Percentiles rank a stretch among this genome's conserved stretches.
These are phyloP conservation scores for Chloranthus sessilifolius DNA, from an alignment of 164 flowering plant species.

Conservation along the genomic window DNA sequence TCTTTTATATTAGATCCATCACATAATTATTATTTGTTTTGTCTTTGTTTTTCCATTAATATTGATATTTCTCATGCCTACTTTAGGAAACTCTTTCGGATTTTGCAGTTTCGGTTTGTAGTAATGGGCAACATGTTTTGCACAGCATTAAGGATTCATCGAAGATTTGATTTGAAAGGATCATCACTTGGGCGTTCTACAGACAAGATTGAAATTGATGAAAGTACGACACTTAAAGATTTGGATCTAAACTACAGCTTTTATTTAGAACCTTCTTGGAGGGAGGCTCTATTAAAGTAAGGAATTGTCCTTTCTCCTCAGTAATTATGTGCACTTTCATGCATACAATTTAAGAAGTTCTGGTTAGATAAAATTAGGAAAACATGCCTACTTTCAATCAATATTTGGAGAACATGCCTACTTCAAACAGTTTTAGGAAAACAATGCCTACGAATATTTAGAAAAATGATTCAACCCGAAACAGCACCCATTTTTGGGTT, in stretches of 20 bases:
- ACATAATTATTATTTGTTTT: not conserved
- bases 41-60: not conserved
- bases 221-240: constrained; percentile 92
- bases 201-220: constrained; percentile 94
- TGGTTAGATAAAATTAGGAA: no score
- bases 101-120: constrained; percentile 91
- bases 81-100: not conserved
- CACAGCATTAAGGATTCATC: constrained; percentile 89
- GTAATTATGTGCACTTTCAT: no score
- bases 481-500: no score
- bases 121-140: constrained; percentile 99
- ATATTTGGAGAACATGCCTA: no score
- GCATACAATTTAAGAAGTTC: no score
- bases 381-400: no score
- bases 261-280: constrained; percentile 96
- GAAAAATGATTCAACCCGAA: no score
- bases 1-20: not conserved
- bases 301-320: constrained; percentile 12
- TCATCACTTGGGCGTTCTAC: constrained; percentile 94
- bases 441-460: no score
- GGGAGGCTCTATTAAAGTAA: constrained; percentile 71
- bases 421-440: no score
- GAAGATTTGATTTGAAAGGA: constrained; percentile 97
- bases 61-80: not conserved
- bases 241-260: constrained; percentile 85